Percentiles rank a stretch among this genome's conserved stretches.
These are phyloP conservation scores for Backusella liffmaniae DNA, from an alignment of 192 early-diverging fungal species.

Conservation along the genomic window DNA sequence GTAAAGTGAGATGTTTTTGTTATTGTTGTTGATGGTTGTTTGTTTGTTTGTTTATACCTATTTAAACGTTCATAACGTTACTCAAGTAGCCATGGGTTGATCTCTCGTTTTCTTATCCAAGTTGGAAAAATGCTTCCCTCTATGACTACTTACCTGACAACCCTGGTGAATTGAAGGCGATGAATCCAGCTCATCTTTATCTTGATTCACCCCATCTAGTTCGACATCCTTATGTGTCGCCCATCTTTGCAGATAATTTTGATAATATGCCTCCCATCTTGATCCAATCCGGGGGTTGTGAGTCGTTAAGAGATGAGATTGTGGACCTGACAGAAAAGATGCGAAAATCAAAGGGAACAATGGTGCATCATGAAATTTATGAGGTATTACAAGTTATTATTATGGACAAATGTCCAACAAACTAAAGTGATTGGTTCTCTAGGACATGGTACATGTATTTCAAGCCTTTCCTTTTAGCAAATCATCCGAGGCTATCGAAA, in stretches of 20 bases:
- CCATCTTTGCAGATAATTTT: conserved; percentile 45
- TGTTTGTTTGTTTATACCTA: not conserved
- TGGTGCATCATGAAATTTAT: conserved; percentile 30
- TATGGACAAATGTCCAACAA: not conserved
- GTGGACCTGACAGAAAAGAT: conserved; percentile 36
- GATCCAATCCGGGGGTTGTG: conserved; percentile 54
- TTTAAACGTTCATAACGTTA: not conserved
- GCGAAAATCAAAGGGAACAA: conserved; percentile 5
- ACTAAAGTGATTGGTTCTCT: not conserved
- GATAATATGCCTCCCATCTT: conserved; percentile 46
- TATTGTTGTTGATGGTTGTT: not conserved
- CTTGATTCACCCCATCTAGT: conserved; percentile 34
- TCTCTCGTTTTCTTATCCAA: conserved; percentile 49
- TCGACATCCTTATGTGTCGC: conserved; percentile 54
- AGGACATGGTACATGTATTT: conserved; percentile 38
- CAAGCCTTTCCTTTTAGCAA: conserved; percentile 31
- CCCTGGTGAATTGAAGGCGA: conserved; percentile 28
- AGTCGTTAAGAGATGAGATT: conserved; percentile 48
- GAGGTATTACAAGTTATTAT: conserved; percentile 18
- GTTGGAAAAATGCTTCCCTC: conserved; percentile 41
- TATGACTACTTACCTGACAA: conserved; percentile 38
- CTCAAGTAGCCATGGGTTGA: conserved; percentile 52
- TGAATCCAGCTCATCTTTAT: conserved; percentile 48
- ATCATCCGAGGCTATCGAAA: conserved; percentile 21
- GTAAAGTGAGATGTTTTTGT: conserved; percentile 31